Evolutionary conservation across 225 moss, liverwort and hornwort genomes (phyloP), one percentile per base, ranked within the genome.

Genomic region (Marchantia polymorpha): DNA sequence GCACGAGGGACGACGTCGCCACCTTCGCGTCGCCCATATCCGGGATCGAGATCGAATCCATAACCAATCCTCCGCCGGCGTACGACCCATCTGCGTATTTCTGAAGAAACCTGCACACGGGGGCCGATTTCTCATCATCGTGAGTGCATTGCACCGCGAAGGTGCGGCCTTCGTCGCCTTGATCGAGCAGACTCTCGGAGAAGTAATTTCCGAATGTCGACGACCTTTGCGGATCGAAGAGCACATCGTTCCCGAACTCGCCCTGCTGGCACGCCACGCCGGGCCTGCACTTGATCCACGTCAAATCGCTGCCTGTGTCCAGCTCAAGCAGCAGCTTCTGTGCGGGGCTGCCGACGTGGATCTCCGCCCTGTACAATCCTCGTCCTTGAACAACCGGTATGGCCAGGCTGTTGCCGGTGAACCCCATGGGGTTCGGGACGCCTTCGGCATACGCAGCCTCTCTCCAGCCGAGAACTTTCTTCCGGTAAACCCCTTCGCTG

Each of bases 221-320:
- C 27, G 74, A 74, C 2, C 27, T 53, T 0, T 25, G 3, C 7
- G 74, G 26, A 54, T 74, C 53, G 74, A 74, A 74, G 74, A 74
- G 54, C 13, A 56, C 10, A 12, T 74, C 6, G 53, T 53, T 30
- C 9, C 29, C 52, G 12, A 16, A 26, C 27, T 54, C 53, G 16
- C 54, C 27, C 15, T 29, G 15, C 8, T 14, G n/a, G 12, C n/a
- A 12, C 4, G 12, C 8, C 10, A 55, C 17, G 26, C 74, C 54
- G 52, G 49, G 53, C 55, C 54, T 74, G 74, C 74, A 74, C 23
- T 74, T 74, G 7, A 74, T 49, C 74, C 74, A 74, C 15, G 74
- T 74, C 19, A 74, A 54, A 74, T 74, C 74, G 54, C 74, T 74
- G 10, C 74, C 53, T 0, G 74, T 74, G 29, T 74, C 74, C 74